Percentiles rank a stretch among this genome's conserved stretches.
These are phyloP conservation scores for Zygoascus ofunaensis DNA, from an alignment of 805 yeast genomes.

Conservation along the genomic window DNA sequence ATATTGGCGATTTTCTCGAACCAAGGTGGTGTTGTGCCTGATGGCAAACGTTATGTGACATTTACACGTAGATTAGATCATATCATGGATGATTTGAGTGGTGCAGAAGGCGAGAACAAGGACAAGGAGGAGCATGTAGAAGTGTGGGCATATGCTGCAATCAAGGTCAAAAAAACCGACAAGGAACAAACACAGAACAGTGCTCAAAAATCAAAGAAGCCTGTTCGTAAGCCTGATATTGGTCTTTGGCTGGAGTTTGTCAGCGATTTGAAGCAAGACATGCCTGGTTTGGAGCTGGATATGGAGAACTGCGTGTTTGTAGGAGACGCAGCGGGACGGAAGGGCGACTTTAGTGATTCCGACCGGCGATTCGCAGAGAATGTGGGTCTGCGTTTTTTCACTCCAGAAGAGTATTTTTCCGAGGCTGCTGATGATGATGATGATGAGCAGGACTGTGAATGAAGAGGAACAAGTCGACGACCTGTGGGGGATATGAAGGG, in stretches of 20 bases:
- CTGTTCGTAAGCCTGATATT: slow-evolving; percentile 53
- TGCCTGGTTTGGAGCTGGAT: slow-evolving; percentile 30
- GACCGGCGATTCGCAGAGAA: slow-evolving; percentile 63
- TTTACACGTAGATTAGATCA: slow-evolving; percentile 24
- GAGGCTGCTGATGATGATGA: not conserved
- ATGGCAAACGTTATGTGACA: slow-evolving; percentile 31
- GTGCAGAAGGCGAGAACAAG: no score
- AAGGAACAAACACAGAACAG: slow-evolving; percentile 4
- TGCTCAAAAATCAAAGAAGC: not conserved
- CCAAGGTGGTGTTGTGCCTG: slow-evolving; percentile 59
- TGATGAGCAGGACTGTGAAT: not conserved
- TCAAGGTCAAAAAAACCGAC: slow-evolving; percentile 38
- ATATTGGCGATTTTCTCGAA: slow-evolving; percentile 70
- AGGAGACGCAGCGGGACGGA: slow-evolving; percentile 97
- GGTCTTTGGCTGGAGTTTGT: slow-evolving; percentile 68
- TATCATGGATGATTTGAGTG: slow-evolving; percentile 20
- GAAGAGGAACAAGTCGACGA: not conserved
- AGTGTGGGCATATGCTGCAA: slow-evolving; percentile 53
- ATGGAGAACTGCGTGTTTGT: slow-evolving; percentile 48
- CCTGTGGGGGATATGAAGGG: not conserved
- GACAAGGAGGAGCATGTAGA: slow-evolving; percentile 14
- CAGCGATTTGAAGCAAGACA: slow-evolving; percentile 29
- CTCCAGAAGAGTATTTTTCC: slow-evolving; percentile 63
- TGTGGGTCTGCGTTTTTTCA: slow-evolving; percentile 43
- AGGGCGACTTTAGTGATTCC: slow-evolving; percentile 67